Base-by-base conservation (phyloP, 495 filamentous ascomycete species). In the Aspergillus carlsbadensis region DNA sequence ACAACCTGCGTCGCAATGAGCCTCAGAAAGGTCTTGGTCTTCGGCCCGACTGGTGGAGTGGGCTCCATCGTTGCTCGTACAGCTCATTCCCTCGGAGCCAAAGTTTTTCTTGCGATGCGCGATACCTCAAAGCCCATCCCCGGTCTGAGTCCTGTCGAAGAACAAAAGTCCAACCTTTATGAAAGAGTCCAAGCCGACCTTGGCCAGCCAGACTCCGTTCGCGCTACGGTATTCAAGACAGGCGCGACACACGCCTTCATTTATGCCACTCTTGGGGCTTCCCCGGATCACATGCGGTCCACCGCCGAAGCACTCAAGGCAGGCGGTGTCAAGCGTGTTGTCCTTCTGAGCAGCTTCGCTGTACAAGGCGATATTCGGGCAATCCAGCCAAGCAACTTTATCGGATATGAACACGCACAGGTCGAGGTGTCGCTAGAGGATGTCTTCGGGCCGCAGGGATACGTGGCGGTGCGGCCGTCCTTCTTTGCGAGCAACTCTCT, bases 1-100 rank as follows among this genome's bases (percentile, higher is more conserved):
- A 29, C 3, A 8, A 29, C 3, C 26, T 8, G 26, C 8, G 26
- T 26, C 5, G 45, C 8, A 24, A 50, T 42, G 42, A 50, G 35
- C 11, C 17, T 34, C 33, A 48, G 35, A 41, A 50, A 48, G 3
- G 58, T 64, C 10, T 61, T 70, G 34, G 44, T 70, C 43, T 70
- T 70, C 35, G 67, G 67, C n/a, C 48, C 67, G 10, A 68, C 67
- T 10, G 65, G 65, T 10, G 50, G 34, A 20, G 61, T 70, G n/a
- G 67, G 52, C 36, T 70, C 72, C 65, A 50, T 70, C 64, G 44
- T 75, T 68, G 58, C 78, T 66, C 60, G 72, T 70, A 35, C 71
- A 65, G 68, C 81, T 69, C 51, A 80, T 63, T 11, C 54, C 5
- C 55, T 50, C 5, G 67, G 66, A 0, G 59, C 59, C 31, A 65